Percentiles rank a stretch among this genome's conserved stretches.
These are phyloP conservation scores for Metarhizium guizhouense DNA, from an alignment of 2,329 filamentous ascomycete genomes.

Conservation along the genomic window DNA sequence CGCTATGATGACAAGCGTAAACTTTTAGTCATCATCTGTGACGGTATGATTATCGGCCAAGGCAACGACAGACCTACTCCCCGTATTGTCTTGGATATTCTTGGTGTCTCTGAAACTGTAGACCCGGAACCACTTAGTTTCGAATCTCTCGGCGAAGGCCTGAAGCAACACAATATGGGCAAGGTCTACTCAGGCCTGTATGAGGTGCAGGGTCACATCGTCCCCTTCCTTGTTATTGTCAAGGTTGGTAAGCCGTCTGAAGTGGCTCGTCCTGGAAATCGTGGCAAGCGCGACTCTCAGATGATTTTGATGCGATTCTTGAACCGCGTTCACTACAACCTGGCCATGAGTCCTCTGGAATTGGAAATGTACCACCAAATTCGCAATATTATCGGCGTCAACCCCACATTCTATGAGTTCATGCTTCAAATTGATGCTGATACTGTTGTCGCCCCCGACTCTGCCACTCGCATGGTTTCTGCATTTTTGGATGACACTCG, in stretches of 20 bases:
- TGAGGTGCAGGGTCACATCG: constrained; percentile 95
- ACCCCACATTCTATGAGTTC: constrained; percentile 97
- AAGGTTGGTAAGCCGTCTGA: constrained; percentile 98
- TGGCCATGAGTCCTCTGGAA: constrained; percentile 91
- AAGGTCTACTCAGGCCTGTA: constrained; percentile 98
- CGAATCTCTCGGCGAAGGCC: constrained; percentile 88
- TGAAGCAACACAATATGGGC: constrained; percentile 98
- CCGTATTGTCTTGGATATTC: constrained; percentile 90
- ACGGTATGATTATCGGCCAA: constrained; percentile 99
- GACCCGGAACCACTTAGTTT: constrained; percentile 96
- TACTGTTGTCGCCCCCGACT: constrained; percentile 84
- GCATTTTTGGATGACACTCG: constrained; percentile 86
- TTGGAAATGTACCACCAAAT: constrained; percentile 99
- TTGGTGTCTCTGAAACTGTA: constrained; percentile 86
- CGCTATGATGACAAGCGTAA: constrained; percentile 98
- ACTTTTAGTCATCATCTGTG: constrained; percentile 82
- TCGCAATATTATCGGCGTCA: constrained; percentile 96
- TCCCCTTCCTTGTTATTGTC: constrained; percentile 92
- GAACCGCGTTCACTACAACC: constrained; percentile 96
- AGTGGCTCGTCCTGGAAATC: constrained; percentile 88
- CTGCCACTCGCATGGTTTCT: constrained; percentile 84
- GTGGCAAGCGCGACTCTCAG: constrained; percentile 98
- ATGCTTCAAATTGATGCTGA: constrained; percentile 95
- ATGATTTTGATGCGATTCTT: constrained; percentile 99
- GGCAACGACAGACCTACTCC: constrained; percentile 95